phyloP scores from a whole-genome alignment of 2,329 filamentous ascomycete species.

The Colletotrichum sp. region DNA sequence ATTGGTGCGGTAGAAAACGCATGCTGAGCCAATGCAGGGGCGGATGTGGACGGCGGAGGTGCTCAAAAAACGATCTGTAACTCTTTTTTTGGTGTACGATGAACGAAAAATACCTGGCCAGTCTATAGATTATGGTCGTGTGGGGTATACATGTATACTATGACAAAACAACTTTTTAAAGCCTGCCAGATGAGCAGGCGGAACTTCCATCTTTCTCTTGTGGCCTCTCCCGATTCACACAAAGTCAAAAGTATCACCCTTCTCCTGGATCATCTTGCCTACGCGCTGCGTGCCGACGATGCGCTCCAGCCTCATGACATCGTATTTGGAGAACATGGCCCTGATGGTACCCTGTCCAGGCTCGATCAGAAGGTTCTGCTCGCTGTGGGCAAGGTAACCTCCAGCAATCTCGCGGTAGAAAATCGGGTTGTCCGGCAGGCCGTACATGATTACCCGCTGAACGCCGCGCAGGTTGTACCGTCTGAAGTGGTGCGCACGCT shows the following conservation, averaged over 20 bases:
- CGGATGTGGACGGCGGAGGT: neutral
- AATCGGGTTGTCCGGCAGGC: constrained; percentile 83
- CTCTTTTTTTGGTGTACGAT: constrained; percentile 9
- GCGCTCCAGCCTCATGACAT: constrained; percentile 86
- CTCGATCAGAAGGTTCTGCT: constrained; percentile 59
- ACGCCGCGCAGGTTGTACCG: constrained; percentile 85
- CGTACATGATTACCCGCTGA: constrained; percentile 86
- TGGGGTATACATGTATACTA: constrained; percentile 23
- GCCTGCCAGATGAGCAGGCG: neutral
- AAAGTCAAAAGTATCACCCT: constrained; percentile 94
- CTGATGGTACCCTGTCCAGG: constrained; percentile 64
- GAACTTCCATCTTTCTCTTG: constrained; percentile 4
- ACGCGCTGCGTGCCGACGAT: constrained; percentile 83
- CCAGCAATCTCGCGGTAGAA: constrained; percentile 82
- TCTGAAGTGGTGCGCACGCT: constrained; percentile 95
- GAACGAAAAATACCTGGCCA: constrained; percentile 16
- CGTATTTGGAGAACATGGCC: constrained; percentile 84
- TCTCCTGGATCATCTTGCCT: constrained; percentile 82
- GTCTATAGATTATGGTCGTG: constrained; percentile 19
- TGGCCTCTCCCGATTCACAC: constrained; percentile 56
- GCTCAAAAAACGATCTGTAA: neutral
- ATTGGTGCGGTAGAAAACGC: neutral
- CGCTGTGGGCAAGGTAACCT: constrained; percentile 67
- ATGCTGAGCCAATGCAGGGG: neutral
- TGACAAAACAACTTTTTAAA: constrained; percentile 15